Conservation (phyloP, 257 asterid species). For the Ophiorrhiza pumila region DNA sequence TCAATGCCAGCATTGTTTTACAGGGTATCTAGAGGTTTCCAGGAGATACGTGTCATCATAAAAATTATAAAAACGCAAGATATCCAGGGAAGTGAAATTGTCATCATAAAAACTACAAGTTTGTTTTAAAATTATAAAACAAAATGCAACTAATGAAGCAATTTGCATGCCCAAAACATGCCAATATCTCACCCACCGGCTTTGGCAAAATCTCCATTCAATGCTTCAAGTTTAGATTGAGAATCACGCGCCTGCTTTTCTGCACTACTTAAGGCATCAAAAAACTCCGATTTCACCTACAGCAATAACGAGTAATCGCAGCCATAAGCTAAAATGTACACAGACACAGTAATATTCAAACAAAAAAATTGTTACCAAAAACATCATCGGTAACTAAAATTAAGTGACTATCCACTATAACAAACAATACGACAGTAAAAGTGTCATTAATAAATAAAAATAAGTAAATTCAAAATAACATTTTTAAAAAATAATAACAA, state of each 20-base stretch:
- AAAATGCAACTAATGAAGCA: no score
- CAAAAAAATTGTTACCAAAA: neutral
- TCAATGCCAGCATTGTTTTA: neutral
- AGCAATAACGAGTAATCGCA: slow-evolving; percentile 19
- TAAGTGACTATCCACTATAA: neutral
- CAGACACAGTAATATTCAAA: neutral
- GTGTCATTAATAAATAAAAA: no score
- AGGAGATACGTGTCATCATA: neutral
- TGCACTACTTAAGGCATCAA: slow-evolving; percentile 92
- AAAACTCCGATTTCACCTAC: slow-evolving; percentile 89
- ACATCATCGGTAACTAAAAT: neutral
- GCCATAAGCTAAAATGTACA: slow-evolving; percentile 5
- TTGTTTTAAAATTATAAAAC: neutral
- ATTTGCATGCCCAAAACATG: neutral
- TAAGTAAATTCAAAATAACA: no score
- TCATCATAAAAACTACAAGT: neutral
- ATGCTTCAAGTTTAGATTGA: slow-evolving; percentile 59
- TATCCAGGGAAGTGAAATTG: neutral
- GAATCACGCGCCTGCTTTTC: slow-evolving; percentile 77
- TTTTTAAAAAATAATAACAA: neutral
- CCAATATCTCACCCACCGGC: slow-evolving; percentile 47
- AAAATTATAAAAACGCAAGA: neutral
- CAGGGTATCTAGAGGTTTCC: neutral
- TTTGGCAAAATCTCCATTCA: slow-evolving; percentile 57
- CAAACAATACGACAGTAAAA: no score